Percentiles rank a stretch among this genome's conserved stretches.
Conservation (phyloP, 2,329 filamentous ascomycete genomes). For the Emericellopsis atlantica region DNA sequence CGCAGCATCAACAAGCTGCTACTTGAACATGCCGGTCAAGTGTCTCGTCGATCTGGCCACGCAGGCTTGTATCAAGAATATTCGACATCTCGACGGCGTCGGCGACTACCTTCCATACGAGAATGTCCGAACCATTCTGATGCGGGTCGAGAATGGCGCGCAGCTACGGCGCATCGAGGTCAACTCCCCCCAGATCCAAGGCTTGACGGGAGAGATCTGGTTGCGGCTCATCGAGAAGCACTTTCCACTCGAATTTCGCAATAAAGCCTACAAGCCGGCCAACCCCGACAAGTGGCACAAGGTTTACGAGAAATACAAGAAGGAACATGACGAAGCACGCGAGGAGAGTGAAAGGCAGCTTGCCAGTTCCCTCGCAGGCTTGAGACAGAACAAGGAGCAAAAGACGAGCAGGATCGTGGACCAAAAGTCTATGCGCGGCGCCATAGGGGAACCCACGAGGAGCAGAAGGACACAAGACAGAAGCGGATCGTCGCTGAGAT, state of each 20-base stretch:
- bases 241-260: conserved; percentile 51
- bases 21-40: conserved; percentile 25
- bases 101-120: conserved; percentile 58
- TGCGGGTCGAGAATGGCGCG: conserved; percentile 56
- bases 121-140: conserved; percentile 50
- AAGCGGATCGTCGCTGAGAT: conserved; percentile 19
- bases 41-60: conserved; percentile 39
- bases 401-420: conserved; percentile 46
- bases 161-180: conserved; percentile 67
- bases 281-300: conserved; percentile 64
- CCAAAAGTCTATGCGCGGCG: conserved; percentile 28
- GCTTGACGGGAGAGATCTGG: conserved; percentile 64
- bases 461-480: not conserved
- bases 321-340: conserved; percentile 42
- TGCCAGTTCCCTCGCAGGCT: conserved; percentile 40
- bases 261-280: conserved; percentile 50
- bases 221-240: conserved; percentile 64
- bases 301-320: conserved; percentile 59
- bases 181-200: conserved; percentile 63
- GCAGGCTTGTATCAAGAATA: conserved; percentile 37
- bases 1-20: not conserved
- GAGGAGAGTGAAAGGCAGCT: conserved; percentile 47
- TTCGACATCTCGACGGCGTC: conserved; percentile 51
- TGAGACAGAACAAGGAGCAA: conserved; percentile 43
- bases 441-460: conserved; percentile 11